Base-by-base conservation (phyloP, 192 early-diverging fungal species). In the Linnemannia elongata region DNA sequence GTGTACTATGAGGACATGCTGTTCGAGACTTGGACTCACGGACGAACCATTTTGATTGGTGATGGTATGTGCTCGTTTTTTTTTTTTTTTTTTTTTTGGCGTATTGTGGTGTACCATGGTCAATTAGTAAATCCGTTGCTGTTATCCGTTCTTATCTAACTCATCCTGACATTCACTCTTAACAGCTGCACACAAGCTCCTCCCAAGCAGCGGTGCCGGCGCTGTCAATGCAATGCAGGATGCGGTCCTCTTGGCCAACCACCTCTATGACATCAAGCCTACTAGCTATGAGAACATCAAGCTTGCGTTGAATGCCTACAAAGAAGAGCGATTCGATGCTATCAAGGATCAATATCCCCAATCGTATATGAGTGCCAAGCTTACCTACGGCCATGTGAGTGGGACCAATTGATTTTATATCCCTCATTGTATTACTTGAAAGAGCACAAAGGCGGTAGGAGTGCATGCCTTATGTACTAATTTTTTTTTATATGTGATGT, bases 1-100 rank as follows among this genome's bases (percentile, higher is more conserved):
- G 75, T 76, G 0, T 76, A 76, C 55, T 39, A 68, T 24, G 75
- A 76, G n/a, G 75, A 76, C 15, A 76, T 41, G 75, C 3, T 76
- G 13, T 76, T 76, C 18, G 39, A 68, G 42, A 76, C 75, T 1
- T 76, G 75, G 75, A 66, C 15, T n/a, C 41, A 63, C 47, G 75
- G 75, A 12, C 55, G 75, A 0, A 76, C 75, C 0, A 55, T 38
- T 6, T n/a, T 76, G 10, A 66, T 76, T 30, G 75, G 75, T 4
- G 75, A 76, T 68, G 60, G 60, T 66, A 66, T 33, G 60, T 33
- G 30, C 60, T 52, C 17, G 15, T 12, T 3, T 13, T 27, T 66
- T 66, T 12, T 22, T 52, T 22, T 20, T 17, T 0, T 2, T 49
- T 52, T 52, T 52, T 18, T 17, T 52, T 52, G 17, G 0, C 17